These are phyloP conservation scores for Chrysopogon serrulatus DNA, from an alignment of 176 grass and related monocot species.

Conservation along the genomic window DNA sequence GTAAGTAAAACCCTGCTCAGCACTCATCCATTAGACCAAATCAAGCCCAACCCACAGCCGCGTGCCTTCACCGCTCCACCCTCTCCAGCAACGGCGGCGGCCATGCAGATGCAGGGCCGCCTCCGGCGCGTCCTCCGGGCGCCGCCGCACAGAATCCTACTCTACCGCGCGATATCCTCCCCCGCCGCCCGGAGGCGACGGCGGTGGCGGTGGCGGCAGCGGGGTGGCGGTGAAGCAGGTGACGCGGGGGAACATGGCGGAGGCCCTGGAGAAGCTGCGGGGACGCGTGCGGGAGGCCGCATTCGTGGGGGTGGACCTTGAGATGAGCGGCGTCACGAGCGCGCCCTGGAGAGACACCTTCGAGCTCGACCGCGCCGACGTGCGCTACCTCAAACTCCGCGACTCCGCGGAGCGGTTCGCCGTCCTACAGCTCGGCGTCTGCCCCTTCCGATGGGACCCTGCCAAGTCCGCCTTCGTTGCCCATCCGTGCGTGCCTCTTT, in stretches of 20 bases:
- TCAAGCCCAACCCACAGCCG: constrained; percentile 14
- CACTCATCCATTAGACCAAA: background rate
- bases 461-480: constrained; percentile 54
- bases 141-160: constrained; percentile 10
- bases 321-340: constrained; percentile 89
- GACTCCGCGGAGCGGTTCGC: constrained; percentile 75
- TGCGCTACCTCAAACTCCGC: constrained; percentile 77
- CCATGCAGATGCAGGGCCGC: constrained; percentile 34
- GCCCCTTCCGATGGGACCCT: constrained; percentile 87
- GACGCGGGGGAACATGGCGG: constrained; percentile 54
- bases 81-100: constrained; percentile 29
- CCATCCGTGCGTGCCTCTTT: constrained; percentile 46
- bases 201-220: background rate
- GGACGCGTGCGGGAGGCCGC: constrained; percentile 54
- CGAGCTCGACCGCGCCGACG: constrained; percentile 79
- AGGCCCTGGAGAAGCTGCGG: constrained; percentile 54
- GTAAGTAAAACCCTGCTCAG: no score
- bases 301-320: constrained; percentile 80
- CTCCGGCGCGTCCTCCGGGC: constrained; percentile 32
- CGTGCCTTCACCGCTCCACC: background rate
- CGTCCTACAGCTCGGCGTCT: constrained; percentile 79
- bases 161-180: constrained; percentile 28
- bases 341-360: constrained; percentile 81
- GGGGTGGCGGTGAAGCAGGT: constrained; percentile 79
- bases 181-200: background rate